Evolutionary conservation across 2,329 filamentous ascomycete species (phyloP), one percentile per base, ranked within the genome.

Genomic region (Alternaria brassicae): DNA sequence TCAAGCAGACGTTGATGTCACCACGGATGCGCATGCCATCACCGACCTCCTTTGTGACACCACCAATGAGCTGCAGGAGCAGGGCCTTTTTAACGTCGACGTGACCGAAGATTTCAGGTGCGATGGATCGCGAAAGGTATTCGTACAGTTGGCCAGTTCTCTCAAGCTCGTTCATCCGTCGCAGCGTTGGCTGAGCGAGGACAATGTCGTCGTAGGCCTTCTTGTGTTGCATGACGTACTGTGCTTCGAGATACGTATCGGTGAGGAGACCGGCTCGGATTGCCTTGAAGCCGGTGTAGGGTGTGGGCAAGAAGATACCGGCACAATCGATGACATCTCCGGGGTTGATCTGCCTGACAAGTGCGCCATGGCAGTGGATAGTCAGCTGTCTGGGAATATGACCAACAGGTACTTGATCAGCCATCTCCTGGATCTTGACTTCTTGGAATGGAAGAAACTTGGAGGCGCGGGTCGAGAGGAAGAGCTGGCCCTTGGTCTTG

Each of bases 1-100:
- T 99, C 73, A 99, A 82, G 78, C 95, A 98, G 63, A 99, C 90
- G 81, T 99, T 99, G 83, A 99, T 96, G 75, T 99, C 95, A 72
- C 95, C 95, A 85, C 95, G 92, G 76, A 99, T 99, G 72, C 93
- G 91, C 95, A 99, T 98, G 61, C 95, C 95, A 73, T 99, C 95
- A 52, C 93, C 93, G 86, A 98, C 96, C 73, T 95, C 90, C 80
- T 99, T 99, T 4, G 89, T 95, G 1, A 97, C 94, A 81, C 95
- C 95, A 62, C 95, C 95, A 66, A 99, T 97, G 32, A 99, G 87
- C 28, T 98, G 88, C 5, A 99, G 84, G n/a, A 99, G 86, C 12
- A 99, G 86, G 2, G 95, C 95, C 79, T 99, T 99, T 84, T 99
- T 99, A 50, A 99, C 95, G 77, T 99, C 95, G 21, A 96, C 83